Percentiles rank a stretch among this genome's conserved stretches.
These are phyloP conservation scores for Zoysia pacifica DNA, from an alignment of 176 grass and related monocot genomes.

Conservation along the genomic window DNA sequence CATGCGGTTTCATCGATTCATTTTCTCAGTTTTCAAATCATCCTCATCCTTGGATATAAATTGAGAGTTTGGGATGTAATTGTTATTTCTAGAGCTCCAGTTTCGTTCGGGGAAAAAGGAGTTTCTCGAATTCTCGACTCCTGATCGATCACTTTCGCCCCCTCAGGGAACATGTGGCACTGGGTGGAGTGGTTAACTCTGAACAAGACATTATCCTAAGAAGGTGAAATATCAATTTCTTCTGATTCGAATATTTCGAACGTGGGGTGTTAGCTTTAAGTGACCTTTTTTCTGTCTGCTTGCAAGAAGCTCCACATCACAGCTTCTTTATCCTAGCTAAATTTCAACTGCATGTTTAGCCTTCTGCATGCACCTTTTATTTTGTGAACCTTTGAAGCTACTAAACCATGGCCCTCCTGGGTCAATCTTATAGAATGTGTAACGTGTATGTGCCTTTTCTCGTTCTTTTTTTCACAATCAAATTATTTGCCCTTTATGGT, in stretches of 20 bases:
- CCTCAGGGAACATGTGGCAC: not conserved
- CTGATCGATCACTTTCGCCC: not conserved
- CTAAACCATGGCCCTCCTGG: conserved; percentile 11
- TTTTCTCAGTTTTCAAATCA: not conserved
- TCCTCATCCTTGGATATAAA: not conserved
- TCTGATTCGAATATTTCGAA: not conserved
- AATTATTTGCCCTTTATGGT: not conserved
- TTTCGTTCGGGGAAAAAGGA: not conserved
- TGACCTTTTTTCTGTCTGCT: conserved; percentile 11
- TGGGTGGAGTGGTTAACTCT: not conserved
- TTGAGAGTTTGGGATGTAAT: not conserved
- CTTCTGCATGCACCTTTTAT: conserved; percentile 32
- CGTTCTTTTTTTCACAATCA: not conserved
- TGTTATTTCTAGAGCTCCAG: not conserved
- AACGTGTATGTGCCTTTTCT: not conserved
- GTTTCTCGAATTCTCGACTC: too few relatives aligned
- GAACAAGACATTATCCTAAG: not conserved
- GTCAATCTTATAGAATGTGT: conserved; percentile 7
- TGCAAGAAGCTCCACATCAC: conserved; percentile 19
- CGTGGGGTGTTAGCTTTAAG: conserved; percentile 29
- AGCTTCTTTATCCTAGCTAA: conserved; percentile 25
- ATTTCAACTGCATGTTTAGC: conserved; percentile 18
- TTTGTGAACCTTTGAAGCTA: conserved; percentile 46
- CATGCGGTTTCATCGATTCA: not conserved
- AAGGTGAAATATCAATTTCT: conserved; percentile 36